Conservation (phyloP, 1,284 basidiomycete species). For the Earliella scabrosa region DNA sequence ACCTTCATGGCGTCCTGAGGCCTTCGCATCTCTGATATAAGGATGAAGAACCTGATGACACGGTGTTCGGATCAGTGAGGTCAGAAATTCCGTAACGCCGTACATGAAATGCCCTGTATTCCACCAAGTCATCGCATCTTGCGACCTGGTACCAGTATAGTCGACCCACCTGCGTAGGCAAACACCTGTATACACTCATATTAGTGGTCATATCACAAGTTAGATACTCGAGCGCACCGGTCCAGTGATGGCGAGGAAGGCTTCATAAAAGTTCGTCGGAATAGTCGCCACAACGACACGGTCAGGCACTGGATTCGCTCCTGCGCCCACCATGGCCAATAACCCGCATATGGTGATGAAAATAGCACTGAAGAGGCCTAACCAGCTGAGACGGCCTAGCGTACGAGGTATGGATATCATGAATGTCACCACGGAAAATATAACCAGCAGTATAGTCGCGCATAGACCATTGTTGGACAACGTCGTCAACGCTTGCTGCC, state of each 20-base stretch:
- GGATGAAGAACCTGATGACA: slow-evolving; percentile 58
- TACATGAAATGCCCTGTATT: no score
- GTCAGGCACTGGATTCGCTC: slow-evolving; percentile 47
- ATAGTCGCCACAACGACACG: slow-evolving; percentile 45
- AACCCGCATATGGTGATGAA: slow-evolving; percentile 49
- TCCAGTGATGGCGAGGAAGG: slow-evolving; percentile 58
- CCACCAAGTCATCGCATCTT: no score
- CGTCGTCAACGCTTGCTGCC: slow-evolving; percentile 46
- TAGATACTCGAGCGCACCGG: slow-evolving; percentile 44
- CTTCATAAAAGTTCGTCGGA: slow-evolving; percentile 49
- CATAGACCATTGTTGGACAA: slow-evolving; percentile 54
- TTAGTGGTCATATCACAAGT: background rate
- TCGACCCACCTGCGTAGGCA: slow-evolving; percentile 55
- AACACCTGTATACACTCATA: slow-evolving; percentile 44
- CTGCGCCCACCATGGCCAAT: slow-evolving; percentile 56
- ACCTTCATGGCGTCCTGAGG: slow-evolving; percentile 63
- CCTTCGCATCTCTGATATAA: slow-evolving; percentile 58
- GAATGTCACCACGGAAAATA: slow-evolving; percentile 49
- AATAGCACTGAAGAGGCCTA: slow-evolving; percentile 47
- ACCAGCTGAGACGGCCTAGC: slow-evolving; percentile 48
- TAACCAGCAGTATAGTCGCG: slow-evolving; percentile 45
- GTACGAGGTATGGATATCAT: slow-evolving; percentile 52
- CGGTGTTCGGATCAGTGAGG: no score
- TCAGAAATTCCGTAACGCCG: no score
- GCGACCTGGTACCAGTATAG: no score